A percentile compares a stretch with the other conserved stretches of the same genome.
These are phyloP conservation scores for Nigrograna mackinnonii DNA, from an alignment of 2,329 filamentous ascomycete species.

Conservation along the genomic window DNA sequence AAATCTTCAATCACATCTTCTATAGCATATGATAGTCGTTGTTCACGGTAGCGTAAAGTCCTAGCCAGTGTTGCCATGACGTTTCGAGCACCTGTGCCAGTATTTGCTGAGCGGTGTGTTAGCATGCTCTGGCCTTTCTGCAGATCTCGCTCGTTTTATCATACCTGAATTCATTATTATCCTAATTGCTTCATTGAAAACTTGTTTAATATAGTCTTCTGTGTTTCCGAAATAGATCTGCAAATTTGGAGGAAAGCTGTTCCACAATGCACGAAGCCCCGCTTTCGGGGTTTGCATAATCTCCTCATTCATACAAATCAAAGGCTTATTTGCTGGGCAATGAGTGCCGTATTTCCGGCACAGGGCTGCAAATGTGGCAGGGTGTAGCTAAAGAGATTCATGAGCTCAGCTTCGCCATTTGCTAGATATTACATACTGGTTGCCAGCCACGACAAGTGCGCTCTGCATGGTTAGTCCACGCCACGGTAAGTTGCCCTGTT, in stretches of 20 bases:
- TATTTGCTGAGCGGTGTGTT: too few species aligned
- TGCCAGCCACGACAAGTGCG: neutral
- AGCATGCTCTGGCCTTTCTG: too few species aligned
- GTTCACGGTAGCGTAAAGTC: slow-evolving; percentile 12
- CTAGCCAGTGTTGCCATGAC: neutral
- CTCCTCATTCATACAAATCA: slow-evolving; percentile 56
- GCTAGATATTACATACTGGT: neutral
- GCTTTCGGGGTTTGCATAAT: slow-evolving; percentile 42
- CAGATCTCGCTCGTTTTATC: too few species aligned
- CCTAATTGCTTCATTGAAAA: too few species aligned
- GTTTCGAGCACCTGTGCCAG: too few species aligned
- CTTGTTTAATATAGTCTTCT: too few species aligned
- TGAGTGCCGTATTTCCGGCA: slow-evolving; percentile 48
- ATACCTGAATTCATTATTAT: too few species aligned
- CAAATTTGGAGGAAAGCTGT: slow-evolving; percentile 9
- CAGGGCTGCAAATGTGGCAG: slow-evolving; percentile 47
- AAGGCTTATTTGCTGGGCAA: too few species aligned
- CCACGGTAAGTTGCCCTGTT: too few species aligned
- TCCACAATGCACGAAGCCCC: slow-evolving; percentile 14
- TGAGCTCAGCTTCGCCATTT: neutral
- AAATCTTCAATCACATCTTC: slow-evolving; percentile 30
- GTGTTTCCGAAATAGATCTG: too few species aligned
- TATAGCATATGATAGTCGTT: slow-evolving; percentile 25
- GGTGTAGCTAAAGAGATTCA: slow-evolving; percentile 6
- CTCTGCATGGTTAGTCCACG: slow-evolving; percentile 1